Conservation (phyloP, 345 rosid genomes). For the Linum usitatissimum region DNA sequence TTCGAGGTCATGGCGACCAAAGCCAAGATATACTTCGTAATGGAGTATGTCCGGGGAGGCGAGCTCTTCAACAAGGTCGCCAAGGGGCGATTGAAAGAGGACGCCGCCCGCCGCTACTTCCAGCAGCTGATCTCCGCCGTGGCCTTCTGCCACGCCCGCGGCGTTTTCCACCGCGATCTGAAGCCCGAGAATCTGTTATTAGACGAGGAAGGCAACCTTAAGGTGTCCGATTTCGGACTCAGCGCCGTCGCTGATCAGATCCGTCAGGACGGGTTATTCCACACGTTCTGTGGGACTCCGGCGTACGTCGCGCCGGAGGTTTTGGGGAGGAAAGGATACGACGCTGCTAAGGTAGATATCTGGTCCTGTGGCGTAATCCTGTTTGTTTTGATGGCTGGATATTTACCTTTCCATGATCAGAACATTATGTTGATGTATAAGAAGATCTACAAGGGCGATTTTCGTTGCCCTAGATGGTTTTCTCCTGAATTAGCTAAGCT, state of each 20-base stretch:
- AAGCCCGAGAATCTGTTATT: constrained; percentile 4
- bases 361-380: constrained; percentile 2
- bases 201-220: background rate
- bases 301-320: constrained; percentile 4
- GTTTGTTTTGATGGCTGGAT: constrained; percentile 1
- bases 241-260: constrained; percentile 4
- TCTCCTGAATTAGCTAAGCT: background rate
- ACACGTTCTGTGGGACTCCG: constrained; percentile 3
- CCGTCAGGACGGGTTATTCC: constrained; percentile 4
- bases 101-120: constrained; percentile 2
- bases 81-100: constrained; percentile 2
- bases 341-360: constrained; percentile 4
- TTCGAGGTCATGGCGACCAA: constrained; percentile 1
- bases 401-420: background rate
- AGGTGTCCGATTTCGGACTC: constrained; percentile 3
- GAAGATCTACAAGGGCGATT: constrained; percentile 4
- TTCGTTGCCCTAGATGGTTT: constrained; percentile 2
- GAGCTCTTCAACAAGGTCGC: constrained; percentile 8
- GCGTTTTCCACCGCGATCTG: constrained; percentile 2
- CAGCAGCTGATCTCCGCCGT: constrained; percentile 4
- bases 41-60: constrained; percentile 8
- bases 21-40: constrained; percentile 3
- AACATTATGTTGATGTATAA: background rate
- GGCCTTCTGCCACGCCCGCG: constrained; percentile 5
- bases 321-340: background rate